Evolutionary conservation across 345 rosid species (phyloP).

Genomic region (Eucalyptus decipiens): DNA sequence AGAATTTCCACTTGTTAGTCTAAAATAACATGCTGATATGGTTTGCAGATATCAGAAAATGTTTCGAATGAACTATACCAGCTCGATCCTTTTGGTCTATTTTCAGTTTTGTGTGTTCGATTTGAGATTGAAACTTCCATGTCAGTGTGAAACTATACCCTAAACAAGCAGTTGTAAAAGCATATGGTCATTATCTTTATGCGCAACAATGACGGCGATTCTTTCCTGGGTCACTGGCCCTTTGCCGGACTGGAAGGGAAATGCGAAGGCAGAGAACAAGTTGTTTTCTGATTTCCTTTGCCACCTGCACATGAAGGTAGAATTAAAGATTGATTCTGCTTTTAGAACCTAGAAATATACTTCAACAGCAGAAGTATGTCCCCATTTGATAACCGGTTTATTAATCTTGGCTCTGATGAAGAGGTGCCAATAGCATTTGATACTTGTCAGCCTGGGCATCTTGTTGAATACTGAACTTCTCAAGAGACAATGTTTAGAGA

Average conservation of each 20-base stretch:
- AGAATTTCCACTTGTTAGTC: neutral
- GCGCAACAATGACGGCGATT: neutral
- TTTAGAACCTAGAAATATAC: neutral
- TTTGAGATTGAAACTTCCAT: neutral
- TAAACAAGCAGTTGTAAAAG: neutral
- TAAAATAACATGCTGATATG: neutral
- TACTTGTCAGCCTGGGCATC: neutral
- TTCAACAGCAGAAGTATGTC: neutral
- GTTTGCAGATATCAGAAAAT: neutral
- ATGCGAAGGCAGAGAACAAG: neutral
- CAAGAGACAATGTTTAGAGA: neutral
- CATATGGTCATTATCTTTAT: neutral
- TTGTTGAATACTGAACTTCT: neutral
- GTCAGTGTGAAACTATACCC: neutral
- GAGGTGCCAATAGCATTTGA: neutral
- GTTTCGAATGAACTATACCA: neutral
- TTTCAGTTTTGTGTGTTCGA: neutral
- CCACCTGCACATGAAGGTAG: neutral
- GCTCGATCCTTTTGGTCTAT: neutral
- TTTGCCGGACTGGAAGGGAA: neutral
- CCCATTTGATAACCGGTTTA: neutral
- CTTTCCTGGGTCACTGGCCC: conserved; percentile 9
- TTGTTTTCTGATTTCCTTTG: neutral
- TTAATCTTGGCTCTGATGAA: neutral
- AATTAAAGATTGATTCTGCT: neutral